Evolutionary conservation across 176 grass and related monocot genomes (phyloP).

Genomic region (Zea luxurians): DNA sequence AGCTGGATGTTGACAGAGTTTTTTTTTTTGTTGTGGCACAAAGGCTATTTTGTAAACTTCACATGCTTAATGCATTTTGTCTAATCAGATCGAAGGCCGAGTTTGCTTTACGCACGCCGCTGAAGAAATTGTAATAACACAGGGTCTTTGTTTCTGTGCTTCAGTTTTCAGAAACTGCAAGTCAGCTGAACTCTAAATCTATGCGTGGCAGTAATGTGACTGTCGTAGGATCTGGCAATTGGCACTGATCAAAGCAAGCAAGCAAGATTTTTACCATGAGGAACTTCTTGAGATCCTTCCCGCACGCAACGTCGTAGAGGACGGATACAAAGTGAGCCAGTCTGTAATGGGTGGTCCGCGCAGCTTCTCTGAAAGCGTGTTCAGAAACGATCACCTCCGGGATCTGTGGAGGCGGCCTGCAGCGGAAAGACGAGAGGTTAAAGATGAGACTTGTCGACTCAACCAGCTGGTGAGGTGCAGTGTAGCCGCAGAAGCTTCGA

Average conservation of each 20-base stretch:
- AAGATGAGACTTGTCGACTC: not conserved
- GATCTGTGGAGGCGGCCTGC: slow-evolving; percentile 52
- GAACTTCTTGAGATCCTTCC: slow-evolving; percentile 81
- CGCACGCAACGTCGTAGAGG: slow-evolving; percentile 69
- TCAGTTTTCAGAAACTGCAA: not conserved
- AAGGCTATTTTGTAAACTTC: not conserved
- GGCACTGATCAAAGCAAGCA: not conserved
- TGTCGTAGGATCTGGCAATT: not conserved
- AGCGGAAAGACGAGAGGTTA: slow-evolving; percentile 12
- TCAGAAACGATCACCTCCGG: slow-evolving; percentile 67
- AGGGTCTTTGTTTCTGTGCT: not conserved
- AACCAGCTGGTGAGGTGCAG: no score
- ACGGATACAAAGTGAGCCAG: slow-evolving; percentile 36
- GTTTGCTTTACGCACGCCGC: not conserved
- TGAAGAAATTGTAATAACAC: not conserved
- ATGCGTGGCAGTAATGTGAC: not conserved
- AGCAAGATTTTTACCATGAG: slow-evolving; percentile 48
- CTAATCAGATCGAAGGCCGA: not conserved
- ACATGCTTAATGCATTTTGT: not conserved
- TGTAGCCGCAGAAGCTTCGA: no score
- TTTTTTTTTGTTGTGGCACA: not conserved
- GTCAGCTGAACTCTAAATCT: not conserved
- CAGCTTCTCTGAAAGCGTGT: slow-evolving; percentile 57
- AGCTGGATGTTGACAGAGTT: not conserved
- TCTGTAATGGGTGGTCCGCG: slow-evolving; percentile 51